Evolutionary conservation across 257 asterid species (phyloP).

Genomic region (Ligustrum vulgare): DNA sequence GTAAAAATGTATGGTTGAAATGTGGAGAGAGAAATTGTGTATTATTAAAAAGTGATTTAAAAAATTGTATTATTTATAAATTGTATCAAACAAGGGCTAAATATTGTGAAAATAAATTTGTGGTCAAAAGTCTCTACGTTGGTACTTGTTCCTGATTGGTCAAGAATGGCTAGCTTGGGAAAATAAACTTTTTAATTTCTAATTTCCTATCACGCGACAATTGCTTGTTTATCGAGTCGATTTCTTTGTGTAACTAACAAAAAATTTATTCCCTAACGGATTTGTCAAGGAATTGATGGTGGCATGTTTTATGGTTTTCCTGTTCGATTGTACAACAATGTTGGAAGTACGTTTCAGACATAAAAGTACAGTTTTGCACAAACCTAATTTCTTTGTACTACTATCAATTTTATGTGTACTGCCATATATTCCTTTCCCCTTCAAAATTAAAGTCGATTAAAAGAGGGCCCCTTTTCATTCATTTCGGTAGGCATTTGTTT

Average conservation of each 20-base stretch:
- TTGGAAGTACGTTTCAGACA: not conserved
- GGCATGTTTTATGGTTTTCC: not conserved
- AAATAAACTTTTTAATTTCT: no score
- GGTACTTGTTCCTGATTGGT: no score
- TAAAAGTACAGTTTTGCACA: not conserved
- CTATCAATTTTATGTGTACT: not conserved
- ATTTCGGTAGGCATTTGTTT: not conserved
- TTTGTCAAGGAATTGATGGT: not conserved
- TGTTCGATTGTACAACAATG: not conserved
- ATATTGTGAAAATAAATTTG: not conserved
- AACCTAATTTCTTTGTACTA: not conserved
- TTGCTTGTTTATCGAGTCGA: no score
- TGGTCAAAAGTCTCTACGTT: no score
- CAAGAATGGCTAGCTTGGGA: no score
- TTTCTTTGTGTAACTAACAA: no score
- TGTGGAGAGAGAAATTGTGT: no score
- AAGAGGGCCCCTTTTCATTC: not conserved
- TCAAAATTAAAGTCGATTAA: not conserved
- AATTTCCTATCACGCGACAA: no score
- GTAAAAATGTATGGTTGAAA: no score
- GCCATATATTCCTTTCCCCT: not conserved
- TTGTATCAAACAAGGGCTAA: no score
- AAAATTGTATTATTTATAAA: no score
- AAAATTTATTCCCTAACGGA: not conserved
- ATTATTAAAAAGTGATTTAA: no score